A percentile compares a stretch with the other conserved stretches of the same genome.
These are phyloP conservation scores for Scalesia atractyloides DNA, from an alignment of 129 eudicot genomes.

Conservation along the genomic window DNA sequence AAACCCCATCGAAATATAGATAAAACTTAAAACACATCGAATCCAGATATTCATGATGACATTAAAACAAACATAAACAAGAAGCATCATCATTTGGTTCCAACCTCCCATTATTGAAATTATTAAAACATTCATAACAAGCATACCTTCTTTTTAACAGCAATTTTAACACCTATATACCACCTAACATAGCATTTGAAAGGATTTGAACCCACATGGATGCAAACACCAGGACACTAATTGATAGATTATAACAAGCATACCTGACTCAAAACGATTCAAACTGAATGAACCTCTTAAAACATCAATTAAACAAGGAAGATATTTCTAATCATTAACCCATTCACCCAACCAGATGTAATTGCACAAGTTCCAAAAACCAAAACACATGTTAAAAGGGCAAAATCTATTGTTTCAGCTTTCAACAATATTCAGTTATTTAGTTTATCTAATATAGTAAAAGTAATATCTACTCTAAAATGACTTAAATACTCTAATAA, in stretches of 20 bases:
- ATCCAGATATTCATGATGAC: background rate
- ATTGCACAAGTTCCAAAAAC: background rate
- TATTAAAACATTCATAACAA: background rate
- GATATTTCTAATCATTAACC: too few relatives aligned
- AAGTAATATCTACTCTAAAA: background rate
- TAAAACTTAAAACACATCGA: background rate
- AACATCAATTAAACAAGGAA: background rate
- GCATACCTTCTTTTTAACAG: background rate
- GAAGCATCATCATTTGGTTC: background rate
- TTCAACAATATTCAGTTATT: background rate
- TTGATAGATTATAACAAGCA: background rate
- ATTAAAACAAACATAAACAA: background rate
- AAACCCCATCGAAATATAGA: background rate
- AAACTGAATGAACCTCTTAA: background rate
- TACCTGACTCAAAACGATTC: background rate
- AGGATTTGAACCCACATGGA: too few relatives aligned
- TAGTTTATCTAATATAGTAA: background rate
- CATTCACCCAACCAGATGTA: background rate
- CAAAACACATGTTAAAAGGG: background rate
- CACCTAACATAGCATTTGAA: too few relatives aligned
- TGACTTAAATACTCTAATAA: background rate
- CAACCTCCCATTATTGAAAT: background rate
- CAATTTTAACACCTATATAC: too few relatives aligned
- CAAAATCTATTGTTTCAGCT: background rate
- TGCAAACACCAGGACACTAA: too few relatives aligned